Evolutionary conservation across 306 rosid genomes (phyloP), one percentile per base, ranked within the genome.

Genomic region (Lathyrus tuberosus): DNA sequence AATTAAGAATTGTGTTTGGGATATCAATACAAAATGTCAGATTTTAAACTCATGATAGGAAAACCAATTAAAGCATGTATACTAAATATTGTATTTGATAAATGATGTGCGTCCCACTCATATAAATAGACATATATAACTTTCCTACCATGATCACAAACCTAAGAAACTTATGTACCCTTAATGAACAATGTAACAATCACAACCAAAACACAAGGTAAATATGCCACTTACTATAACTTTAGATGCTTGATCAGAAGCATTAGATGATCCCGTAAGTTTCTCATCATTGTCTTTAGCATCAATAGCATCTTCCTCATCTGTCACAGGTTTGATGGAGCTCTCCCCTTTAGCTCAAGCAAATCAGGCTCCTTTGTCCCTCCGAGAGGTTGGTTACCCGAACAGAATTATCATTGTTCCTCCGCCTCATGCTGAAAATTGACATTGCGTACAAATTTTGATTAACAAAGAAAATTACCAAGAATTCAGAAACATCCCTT

Each of bases 241-340:
- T 33, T 73, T 73, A 69, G 83, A 78, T 54, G 67, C 77, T 57
- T 69, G 73, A 71, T 37, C 68, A 18, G 76, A 57, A 51, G 49
- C 61, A 33, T 69, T 81, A 58, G 69, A 74, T 53, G 75, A 62
- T 64, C 66, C 71, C 6, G 65, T 28, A 16, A 71, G 56, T 37
- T 82, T 79, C n/a, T 62, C 84, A 72, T 75, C 71, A 22, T 44
- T 59, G 72, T 75, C 84, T 41, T 71, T 75, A 44, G 70, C 82
- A 76, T 82, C 85, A 60, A 74, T 67, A 41, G 81, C 82, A 76
- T 75, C 69, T 35, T 35, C 40, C 10, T 8, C 40, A 64, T 86
- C 81, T 43, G 86, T 80, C 40, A 89, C 87, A 68, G 77, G 79
- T 76, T 72, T 86, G 80, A 92, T 88, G 54, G 79, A 72, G 76